These are phyloP conservation scores for Penicillium crystallinum DNA, from an alignment of 495 filamentous ascomycete genomes.

Conservation along the genomic window DNA sequence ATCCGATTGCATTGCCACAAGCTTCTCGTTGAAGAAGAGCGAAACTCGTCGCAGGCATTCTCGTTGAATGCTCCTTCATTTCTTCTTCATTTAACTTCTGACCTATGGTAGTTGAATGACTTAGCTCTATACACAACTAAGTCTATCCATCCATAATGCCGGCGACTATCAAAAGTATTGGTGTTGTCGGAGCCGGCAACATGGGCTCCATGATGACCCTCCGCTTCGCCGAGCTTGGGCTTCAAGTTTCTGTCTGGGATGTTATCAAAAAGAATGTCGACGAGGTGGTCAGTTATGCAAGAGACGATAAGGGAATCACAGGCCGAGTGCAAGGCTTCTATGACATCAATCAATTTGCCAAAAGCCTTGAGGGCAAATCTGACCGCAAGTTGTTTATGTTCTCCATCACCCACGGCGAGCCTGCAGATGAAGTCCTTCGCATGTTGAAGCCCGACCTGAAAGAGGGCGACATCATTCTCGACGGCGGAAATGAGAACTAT, in stretches of 20 bases:
- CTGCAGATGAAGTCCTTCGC: conserved; percentile 60
- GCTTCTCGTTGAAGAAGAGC: conserved; percentile 10
- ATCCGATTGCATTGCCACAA: conserved; percentile 21
- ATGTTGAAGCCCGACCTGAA: conserved; percentile 52
- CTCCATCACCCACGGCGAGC: conserved; percentile 63
- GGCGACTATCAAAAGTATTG: conserved; percentile 42
- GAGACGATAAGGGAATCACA: conserved; percentile 18
- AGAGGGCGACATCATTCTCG: conserved; percentile 64
- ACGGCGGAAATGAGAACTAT: conserved; percentile 69
- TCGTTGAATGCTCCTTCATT: not conserved
- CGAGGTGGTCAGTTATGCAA: conserved; percentile 20
- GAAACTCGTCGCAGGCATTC: not conserved
- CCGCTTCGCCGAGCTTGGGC: conserved; percentile 56
- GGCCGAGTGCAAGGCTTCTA: conserved; percentile 34
- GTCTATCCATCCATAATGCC: conserved; percentile 14
- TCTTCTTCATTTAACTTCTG: not conserved
- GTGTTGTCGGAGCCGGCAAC: conserved; percentile 59
- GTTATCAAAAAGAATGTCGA: conserved; percentile 47
- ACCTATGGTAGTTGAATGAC: not conserved
- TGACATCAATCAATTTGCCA: conserved; percentile 36
- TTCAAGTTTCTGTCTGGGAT: conserved; percentile 59
- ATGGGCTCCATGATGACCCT: conserved; percentile 66
- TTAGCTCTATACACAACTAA: not conserved
- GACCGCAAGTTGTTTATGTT: conserved; percentile 55
- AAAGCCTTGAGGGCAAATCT: conserved; percentile 31